Percentiles rank a stretch among this genome's conserved stretches.
Evolutionary conservation across 441 rosid genomes (phyloP).

Genomic region (Arabidopsis lyrata): DNA sequence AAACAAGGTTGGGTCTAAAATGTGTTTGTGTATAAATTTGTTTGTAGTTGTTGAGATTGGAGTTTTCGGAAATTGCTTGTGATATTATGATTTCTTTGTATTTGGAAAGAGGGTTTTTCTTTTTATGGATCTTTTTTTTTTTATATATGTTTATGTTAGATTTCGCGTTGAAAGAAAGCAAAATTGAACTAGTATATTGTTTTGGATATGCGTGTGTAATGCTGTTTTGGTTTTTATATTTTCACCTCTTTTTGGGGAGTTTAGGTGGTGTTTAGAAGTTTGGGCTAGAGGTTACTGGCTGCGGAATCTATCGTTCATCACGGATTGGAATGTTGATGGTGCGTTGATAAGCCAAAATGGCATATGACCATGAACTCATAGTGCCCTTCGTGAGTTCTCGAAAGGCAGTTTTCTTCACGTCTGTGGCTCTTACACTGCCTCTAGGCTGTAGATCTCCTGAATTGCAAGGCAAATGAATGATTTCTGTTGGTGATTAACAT

Average conservation of each 20-base stretch:
- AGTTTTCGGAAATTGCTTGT: constrained; percentile 16
- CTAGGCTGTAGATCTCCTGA: no score
- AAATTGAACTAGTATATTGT: neutral
- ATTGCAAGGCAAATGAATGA: neutral
- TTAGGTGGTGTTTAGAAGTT: neutral
- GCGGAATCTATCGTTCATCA: no score
- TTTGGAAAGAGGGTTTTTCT: neutral
- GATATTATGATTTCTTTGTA: neutral
- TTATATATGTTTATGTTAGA: constrained; percentile 1
- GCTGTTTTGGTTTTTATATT: neutral
- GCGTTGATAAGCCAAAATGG: no score
- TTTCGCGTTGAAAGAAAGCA: neutral
- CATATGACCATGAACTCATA: no score
- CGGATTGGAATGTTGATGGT: no score
- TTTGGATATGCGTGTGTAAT: neutral
- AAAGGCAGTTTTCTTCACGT: no score
- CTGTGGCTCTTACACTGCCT: no score
- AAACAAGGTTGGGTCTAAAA: constrained; percentile 65
- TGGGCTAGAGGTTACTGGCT: no score
- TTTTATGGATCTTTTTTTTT: neutral
- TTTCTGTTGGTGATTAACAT: neutral
- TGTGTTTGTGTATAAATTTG: constrained; percentile 19
- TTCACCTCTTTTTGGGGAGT: neutral
- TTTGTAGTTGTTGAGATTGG: constrained; percentile 18
- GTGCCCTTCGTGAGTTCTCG: no score